Conservation (phyloP, 2,329 filamentous ascomycete species). For the Trichophyton equinum region DNA sequence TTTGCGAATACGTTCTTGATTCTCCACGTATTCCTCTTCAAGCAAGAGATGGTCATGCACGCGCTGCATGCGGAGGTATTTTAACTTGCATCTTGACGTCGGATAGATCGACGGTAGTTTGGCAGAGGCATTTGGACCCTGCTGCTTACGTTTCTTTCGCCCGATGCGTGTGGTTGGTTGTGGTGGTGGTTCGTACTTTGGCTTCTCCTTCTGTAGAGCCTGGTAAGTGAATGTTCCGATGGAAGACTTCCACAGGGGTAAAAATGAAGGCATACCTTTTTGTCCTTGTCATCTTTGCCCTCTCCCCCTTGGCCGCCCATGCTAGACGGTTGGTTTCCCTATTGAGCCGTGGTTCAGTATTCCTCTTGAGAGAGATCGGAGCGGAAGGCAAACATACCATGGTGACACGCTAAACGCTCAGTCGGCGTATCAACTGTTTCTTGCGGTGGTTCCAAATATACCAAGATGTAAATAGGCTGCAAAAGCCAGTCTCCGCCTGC, state of each 20-base stretch:
- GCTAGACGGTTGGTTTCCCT: conserved; percentile 58
- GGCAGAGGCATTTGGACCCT: conserved; percentile 82
- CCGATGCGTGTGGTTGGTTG: conserved; percentile 93
- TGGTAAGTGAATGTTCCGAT: conserved; percentile 13
- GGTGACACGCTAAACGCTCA: conserved; percentile 16
- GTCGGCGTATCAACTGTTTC: not conserved
- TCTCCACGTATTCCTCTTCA: conserved; percentile 98
- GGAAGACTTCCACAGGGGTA: not conserved
- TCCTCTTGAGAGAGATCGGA: conserved; percentile 6
- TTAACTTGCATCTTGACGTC: conserved; percentile 92
- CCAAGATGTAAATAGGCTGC: not conserved
- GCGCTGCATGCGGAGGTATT: conserved; percentile 93
- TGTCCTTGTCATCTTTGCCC: conserved; percentile 75
- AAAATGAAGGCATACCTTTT: conserved; percentile 55
- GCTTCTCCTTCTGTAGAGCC: conserved; percentile 82
- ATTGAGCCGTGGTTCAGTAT: conserved; percentile 16
- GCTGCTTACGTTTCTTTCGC: conserved; percentile 95
- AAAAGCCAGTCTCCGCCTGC: not conserved
- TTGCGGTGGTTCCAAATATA: not conserved
- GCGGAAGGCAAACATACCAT: conserved; percentile 22
- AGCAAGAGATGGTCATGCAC: conserved; percentile 94
- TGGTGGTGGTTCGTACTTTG: conserved; percentile 98
- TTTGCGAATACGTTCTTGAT: conserved; percentile 90
- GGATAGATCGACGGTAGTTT: conserved; percentile 92
- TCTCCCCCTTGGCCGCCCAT: conserved; percentile 64